Conservation (phyloP, 176 grass and related monocot genomes). For the Aegilops sharonensis region DNA sequence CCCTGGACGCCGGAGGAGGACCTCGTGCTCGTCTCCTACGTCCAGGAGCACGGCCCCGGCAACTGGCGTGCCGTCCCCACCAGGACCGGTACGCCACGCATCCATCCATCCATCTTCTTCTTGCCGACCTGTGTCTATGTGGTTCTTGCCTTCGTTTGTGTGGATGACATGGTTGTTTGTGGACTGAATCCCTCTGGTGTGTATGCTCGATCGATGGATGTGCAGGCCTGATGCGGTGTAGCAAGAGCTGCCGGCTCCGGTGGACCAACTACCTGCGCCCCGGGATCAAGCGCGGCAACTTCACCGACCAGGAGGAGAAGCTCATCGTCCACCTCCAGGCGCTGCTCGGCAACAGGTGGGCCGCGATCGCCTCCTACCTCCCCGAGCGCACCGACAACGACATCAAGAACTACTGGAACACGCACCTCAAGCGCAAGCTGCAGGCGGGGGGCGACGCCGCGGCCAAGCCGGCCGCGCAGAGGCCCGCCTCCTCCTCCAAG, state of each 20-base stretch:
- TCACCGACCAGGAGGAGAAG: conserved; percentile 87
- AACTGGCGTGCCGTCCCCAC: conserved; percentile 81
- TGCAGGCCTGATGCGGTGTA: conserved; percentile 80
- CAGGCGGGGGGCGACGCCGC: neutral
- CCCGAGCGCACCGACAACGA: conserved; percentile 95
- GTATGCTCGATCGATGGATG: neutral
- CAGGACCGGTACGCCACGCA: conserved; percentile 40
- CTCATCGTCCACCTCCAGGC: conserved; percentile 94
- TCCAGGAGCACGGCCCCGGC: conserved; percentile 84
- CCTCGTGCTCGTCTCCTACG: conserved; percentile 84
- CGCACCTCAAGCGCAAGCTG: conserved; percentile 86
- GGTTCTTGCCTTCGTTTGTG: neutral
- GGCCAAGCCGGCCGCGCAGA: conserved; percentile 15
- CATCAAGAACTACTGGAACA: conserved; percentile 99
- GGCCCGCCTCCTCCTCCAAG: conserved; percentile 50
- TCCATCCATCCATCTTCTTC: too few relatives aligned
- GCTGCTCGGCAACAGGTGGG: conserved; percentile 88
- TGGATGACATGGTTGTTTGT: neutral
- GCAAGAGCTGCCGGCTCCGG: conserved; percentile 88
- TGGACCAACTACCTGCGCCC: conserved; percentile 92
- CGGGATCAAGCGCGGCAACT: conserved; percentile 88
- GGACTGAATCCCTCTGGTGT: neutral
- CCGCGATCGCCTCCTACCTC: conserved; percentile 88
- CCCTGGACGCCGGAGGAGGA: conserved; percentile 97
- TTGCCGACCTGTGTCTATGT: too few relatives aligned